These are phyloP conservation scores for Anisodus tanguticus DNA, from an alignment of 257 asterid genomes.

Conservation along the genomic window DNA sequence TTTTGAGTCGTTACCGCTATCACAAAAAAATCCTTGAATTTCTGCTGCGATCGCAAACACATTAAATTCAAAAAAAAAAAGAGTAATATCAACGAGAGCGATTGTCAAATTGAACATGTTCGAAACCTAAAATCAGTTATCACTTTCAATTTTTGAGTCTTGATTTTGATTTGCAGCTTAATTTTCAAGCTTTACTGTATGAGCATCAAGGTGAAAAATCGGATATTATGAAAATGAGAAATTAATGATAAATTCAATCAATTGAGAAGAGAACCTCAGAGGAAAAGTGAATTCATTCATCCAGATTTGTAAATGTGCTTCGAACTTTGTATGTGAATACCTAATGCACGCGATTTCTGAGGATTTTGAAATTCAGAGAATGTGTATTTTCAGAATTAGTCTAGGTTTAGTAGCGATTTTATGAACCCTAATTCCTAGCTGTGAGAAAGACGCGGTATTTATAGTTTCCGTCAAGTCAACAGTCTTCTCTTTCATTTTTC, in stretches of 20 bases:
- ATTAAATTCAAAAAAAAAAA: neutral
- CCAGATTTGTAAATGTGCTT: neutral
- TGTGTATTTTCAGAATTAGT: neutral
- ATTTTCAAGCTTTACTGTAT: neutral
- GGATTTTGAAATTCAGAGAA: neutral
- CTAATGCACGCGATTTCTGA: neutral
- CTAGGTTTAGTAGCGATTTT: neutral
- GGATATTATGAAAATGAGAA: neutral
- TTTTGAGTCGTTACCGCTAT: neutral
- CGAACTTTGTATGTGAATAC: neutral
- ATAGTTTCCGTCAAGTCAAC: neutral
- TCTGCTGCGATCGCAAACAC: neutral
- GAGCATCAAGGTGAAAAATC: neutral
- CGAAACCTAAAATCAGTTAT: no score
- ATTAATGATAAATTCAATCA: neutral
- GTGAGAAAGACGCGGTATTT: neutral
- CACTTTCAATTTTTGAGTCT: no score
- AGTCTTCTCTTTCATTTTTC: slow-evolving; percentile 10
- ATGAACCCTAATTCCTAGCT: neutral
- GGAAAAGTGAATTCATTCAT: neutral
- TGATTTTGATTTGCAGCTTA: neutral
- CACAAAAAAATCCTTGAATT: neutral
- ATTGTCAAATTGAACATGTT: no score
- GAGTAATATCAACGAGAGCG: no score
- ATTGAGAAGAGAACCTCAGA: slow-evolving; percentile 17